Evolutionary conservation across 225 moss, liverwort and hornwort species (phyloP).

Genomic region (Sphagnum tenellum): DNA sequence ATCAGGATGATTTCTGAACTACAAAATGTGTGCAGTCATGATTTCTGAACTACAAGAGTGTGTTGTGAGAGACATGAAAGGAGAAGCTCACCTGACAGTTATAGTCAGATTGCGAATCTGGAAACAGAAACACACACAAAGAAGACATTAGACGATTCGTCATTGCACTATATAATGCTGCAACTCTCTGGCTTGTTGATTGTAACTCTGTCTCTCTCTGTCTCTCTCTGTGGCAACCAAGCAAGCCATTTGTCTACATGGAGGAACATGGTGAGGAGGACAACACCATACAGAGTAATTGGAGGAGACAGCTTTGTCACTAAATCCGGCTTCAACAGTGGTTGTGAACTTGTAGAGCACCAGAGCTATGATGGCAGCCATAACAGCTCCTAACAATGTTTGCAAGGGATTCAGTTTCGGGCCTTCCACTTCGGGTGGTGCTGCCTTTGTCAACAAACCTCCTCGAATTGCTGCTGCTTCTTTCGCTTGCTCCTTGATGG

Average conservation of each 20-base stretch:
- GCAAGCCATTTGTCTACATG: not conserved
- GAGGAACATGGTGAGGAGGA: not conserved
- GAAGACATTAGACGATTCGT: not conserved
- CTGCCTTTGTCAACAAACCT: conserved; percentile 33
- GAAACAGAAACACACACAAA: not conserved
- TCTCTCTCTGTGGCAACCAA: not conserved
- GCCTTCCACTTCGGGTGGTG: conserved; percentile 36
- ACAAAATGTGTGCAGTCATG: too few relatives aligned
- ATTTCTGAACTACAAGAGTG: too few relatives aligned
- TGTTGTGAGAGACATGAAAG: too few relatives aligned
- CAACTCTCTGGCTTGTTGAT: too few relatives aligned
- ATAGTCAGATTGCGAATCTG: conserved; percentile 92
- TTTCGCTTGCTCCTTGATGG: conserved; percentile 22
- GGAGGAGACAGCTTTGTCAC: conserved; percentile 56
- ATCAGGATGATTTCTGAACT: too few relatives aligned
- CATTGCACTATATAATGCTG: not conserved
- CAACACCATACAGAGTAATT: conserved; percentile 53
- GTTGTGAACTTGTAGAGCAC: conserved; percentile 63
- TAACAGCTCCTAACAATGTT: conserved; percentile 57
- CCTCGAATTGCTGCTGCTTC: conserved; percentile 44
- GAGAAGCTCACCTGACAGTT: conserved; percentile 51
- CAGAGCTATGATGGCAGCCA: conserved; percentile 68
- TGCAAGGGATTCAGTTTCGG: conserved; percentile 47
- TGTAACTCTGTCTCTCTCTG: not conserved
- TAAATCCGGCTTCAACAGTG: conserved; percentile 59